These are phyloP conservation scores for Suillus plorans DNA, from an alignment of 768 basidiomycete genomes.

Conservation along the genomic window DNA sequence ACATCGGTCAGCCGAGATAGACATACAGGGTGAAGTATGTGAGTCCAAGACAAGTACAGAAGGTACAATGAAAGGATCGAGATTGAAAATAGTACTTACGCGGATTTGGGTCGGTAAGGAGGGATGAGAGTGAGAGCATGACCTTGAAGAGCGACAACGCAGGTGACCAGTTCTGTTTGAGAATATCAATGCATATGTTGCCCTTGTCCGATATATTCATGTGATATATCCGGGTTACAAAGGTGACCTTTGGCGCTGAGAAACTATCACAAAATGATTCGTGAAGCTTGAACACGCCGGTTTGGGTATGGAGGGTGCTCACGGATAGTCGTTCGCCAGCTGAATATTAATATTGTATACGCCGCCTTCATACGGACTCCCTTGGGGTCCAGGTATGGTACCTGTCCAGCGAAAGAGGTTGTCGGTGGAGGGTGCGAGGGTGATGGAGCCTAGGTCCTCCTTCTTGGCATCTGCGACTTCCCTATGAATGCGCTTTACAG, in stretches of 20 bases:
- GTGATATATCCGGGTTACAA: conserved; percentile 82
- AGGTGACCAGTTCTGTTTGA: conserved; percentile 94
- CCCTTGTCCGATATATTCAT: conserved; percentile 86
- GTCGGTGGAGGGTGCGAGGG: conserved; percentile 62
- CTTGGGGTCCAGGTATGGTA: conserved; percentile 78
- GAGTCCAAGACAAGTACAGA: not conserved
- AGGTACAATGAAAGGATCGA: not conserved
- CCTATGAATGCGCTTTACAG: conserved; percentile 80
- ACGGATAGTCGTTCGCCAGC: conserved; percentile 80
- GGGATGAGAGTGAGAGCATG: conserved; percentile 87
- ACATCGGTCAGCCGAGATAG: conserved; percentile 5
- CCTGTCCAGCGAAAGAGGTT: conserved; percentile 75
- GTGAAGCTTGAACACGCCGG: conserved; percentile 4
- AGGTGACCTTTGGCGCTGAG: conserved; percentile 74
- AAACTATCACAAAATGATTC: conserved; percentile 46
- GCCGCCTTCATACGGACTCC: conserved; percentile 81
- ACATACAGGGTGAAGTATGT: conserved; percentile 4
- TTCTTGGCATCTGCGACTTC: conserved; percentile 80
- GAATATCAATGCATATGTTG: conserved; percentile 83
- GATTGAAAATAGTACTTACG: conserved; percentile 46
- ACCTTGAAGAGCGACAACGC: conserved; percentile 94
- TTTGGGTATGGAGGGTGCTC: conserved; percentile 24
- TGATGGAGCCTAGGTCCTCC: conserved; percentile 77
- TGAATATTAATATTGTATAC: conserved; percentile 66
- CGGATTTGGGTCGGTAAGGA: conserved; percentile 93